Evolutionary conservation across 768 basidiomycete species (phyloP).

Genomic region (Holtermannia corniformis): DNA sequence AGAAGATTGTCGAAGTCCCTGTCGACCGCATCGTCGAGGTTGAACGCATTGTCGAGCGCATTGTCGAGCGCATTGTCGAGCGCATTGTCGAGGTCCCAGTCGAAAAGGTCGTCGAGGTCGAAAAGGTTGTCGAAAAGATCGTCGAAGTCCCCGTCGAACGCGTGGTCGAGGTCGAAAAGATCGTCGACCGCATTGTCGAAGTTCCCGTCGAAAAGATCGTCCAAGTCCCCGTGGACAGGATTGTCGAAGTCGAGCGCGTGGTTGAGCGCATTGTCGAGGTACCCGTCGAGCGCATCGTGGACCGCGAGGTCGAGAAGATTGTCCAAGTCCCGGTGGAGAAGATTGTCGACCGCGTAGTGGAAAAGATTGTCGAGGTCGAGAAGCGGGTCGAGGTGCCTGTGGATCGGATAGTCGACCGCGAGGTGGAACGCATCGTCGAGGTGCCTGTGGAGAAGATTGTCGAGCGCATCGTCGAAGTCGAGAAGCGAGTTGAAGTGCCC

Average conservation of each 20-base stretch:
- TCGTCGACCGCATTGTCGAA: constrained; percentile 27
- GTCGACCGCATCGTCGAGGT: constrained; percentile 28
- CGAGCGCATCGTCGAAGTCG: constrained; percentile 22
- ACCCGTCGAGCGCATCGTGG: constrained; percentile 18
- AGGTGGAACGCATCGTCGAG: constrained; percentile 4
- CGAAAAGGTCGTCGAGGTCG: constrained; percentile 24
- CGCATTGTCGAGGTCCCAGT: constrained; percentile 22
- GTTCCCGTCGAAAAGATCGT: constrained; percentile 1
- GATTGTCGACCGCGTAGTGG: constrained; percentile 17
- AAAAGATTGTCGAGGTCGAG: constrained; percentile 28
- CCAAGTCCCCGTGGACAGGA: not conserved
- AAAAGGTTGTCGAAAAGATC: constrained; percentile 11
- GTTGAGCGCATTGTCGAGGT: constrained; percentile 9
- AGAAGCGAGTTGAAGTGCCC: constrained; percentile 21
- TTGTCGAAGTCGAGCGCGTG: constrained; percentile 3
- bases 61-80: no score
- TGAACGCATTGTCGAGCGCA: constrained; percentile 32
- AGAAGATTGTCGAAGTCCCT: constrained; percentile 21
- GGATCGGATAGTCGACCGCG: constrained; percentile 22
- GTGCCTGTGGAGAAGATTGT: constrained; percentile 14
- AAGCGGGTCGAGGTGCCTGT: constrained; percentile 19
- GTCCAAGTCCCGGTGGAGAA: constrained; percentile 13
- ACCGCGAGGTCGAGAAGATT: constrained; percentile 15
- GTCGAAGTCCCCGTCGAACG: constrained; percentile 22
- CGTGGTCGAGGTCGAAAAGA: constrained; percentile 14